Evolutionary conservation across 768 basidiomycete species (phyloP).

Genomic region (Lactarius trivialis): DNA sequence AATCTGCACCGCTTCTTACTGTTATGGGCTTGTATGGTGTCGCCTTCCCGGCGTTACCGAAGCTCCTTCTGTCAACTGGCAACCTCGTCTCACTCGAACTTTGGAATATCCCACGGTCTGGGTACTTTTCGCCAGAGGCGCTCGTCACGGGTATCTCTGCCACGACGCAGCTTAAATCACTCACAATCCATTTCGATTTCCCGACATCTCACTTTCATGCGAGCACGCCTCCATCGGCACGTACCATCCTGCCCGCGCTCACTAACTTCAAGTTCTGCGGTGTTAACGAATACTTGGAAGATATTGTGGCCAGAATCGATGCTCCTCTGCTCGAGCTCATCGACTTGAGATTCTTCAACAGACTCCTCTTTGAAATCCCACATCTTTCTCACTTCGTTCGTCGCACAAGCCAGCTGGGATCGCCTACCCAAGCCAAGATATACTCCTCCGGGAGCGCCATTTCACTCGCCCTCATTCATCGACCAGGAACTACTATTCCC

Average conservation of each 20-base stretch:
- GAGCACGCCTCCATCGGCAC: neutral
- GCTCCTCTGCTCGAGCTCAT: neutral
- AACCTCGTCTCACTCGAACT: neutral
- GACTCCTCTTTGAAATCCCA: neutral
- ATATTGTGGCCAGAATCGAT: neutral
- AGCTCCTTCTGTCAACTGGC: neutral
- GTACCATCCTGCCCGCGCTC: neutral
- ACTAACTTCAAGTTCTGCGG: neutral
- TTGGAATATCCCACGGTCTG: neutral
- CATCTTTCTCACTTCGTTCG: neutral
- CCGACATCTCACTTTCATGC: neutral
- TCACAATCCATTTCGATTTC: neutral
- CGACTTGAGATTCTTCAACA: neutral
- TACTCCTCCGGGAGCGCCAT: neutral
- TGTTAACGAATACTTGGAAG: slow-evolving; percentile 5
- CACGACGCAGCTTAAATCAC: neutral
- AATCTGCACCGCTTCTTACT: neutral
- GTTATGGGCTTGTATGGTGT: neutral
- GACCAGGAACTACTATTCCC: neutral
- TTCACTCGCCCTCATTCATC: neutral
- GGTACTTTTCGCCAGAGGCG: neutral
- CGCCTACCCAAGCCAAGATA: neutral
- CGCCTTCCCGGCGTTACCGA: neutral
- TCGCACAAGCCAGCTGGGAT: neutral
- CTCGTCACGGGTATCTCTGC: neutral